phyloP scores from a whole-genome alignment of 495 filamentous ascomycete species.

The Parmelia sp. region DNA sequence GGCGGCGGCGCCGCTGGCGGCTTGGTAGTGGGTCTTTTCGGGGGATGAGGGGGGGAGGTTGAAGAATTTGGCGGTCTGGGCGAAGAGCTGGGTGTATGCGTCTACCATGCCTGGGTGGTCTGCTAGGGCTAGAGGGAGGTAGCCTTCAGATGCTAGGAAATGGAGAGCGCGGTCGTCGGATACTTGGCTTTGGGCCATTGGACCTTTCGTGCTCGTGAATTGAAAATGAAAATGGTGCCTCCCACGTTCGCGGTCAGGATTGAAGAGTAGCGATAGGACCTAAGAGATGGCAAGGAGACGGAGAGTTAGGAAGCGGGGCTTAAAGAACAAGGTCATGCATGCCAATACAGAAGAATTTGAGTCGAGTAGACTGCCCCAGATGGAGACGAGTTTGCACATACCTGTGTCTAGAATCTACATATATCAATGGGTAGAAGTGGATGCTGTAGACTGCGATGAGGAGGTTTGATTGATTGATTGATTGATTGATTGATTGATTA shows the following conservation, averaged over 20 bases:
- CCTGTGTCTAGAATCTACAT: neutral
- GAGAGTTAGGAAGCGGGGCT: neutral
- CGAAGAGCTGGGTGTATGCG: slow-evolving; percentile 21
- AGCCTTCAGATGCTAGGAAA: slow-evolving; percentile 23
- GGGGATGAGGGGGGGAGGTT: slow-evolving; percentile 17
- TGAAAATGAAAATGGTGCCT: neutral
- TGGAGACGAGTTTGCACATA: neutral
- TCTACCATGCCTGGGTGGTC: slow-evolving; percentile 21
- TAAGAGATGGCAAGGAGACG: neutral
- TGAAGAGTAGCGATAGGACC: neutral
- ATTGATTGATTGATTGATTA: too few relatives aligned
- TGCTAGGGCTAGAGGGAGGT: slow-evolving; percentile 20
- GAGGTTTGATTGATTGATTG: too few relatives aligned
- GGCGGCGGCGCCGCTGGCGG: slow-evolving; percentile 19
- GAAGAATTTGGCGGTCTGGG: slow-evolving; percentile 18
- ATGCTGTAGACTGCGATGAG: neutral
- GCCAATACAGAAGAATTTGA: neutral
- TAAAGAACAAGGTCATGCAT: neutral
- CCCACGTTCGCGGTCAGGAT: neutral
- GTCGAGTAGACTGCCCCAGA: neutral
- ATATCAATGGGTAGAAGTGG: neutral
- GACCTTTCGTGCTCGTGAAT: neutral
- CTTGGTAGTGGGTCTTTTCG: slow-evolving; percentile 20
- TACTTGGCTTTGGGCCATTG: slow-evolving; percentile 8
- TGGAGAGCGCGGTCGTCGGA: slow-evolving; percentile 19